Base-by-base conservation (phyloP, 2,329 filamentous ascomycete species). In the Paecilomyces formosus region DNA sequence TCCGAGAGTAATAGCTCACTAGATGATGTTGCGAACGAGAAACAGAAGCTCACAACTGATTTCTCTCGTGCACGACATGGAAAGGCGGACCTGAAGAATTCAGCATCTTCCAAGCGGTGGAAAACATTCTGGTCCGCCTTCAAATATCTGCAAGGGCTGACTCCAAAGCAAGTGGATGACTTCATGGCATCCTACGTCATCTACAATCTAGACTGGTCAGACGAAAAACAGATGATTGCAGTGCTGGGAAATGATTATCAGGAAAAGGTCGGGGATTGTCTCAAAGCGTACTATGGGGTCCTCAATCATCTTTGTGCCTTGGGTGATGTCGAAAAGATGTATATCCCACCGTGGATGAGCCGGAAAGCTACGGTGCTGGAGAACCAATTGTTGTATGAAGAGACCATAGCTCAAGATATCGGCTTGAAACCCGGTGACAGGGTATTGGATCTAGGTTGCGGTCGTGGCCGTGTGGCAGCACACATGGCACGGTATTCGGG, bases 321-420 rank as follows among this genome's bases (percentile, higher is more conserved):
- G 11, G 80, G 81, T 33, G 79, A 81, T 51, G 80, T 82, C n/a
- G 81, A 82, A 65, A 82, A 82, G 69, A 83, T 83, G 81, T 83
- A 82, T 66, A 82, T 82, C 57, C 81, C 81, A 12, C 80, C 81
- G 1, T 74, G 79, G 55, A 80, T 82, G 79, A 79, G 80, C 67
- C 75, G 73, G 63, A 76, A 77, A 60, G 78, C 77, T 4, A 78
- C 74, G 0, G 78, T 81, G 0, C 68, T 77, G 11, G 80, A 81
- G 62, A 82, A 82, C 62, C 80, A 83, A 68, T 71, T 82, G 53
- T 73, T 82, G 13, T 81, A 80, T 62, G 80, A 83, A 67, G 78
- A 80, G 64, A 77, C 78, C 9, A 74, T 82, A 55, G 78, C 79
- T 13, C 70, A 71, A 21, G 75, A 81, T 56, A 74, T 83, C 50